Percentiles rank a stretch among this genome's conserved stretches.
Conservation (phyloP, 805 yeast species). For the Barnettozyma sp. region DNA sequence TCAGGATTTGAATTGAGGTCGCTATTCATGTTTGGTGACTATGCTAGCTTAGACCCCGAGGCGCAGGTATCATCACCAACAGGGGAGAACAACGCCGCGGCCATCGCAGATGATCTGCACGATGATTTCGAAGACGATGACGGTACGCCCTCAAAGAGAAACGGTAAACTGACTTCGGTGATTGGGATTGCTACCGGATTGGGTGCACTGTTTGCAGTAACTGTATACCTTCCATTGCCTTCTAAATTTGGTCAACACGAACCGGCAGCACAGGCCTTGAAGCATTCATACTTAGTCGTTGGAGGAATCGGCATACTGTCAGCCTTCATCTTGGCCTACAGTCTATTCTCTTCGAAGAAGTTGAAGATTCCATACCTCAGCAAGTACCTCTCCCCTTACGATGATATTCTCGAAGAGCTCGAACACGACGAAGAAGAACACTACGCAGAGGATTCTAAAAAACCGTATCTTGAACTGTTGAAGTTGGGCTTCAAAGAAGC, state of each 20-base stretch:
- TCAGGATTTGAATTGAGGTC: conserved; percentile 34
- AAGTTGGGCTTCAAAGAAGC: conserved; percentile 43
- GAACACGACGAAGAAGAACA: conserved; percentile 25
- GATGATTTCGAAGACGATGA: conserved; percentile 9
- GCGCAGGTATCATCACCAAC: too few species aligned
- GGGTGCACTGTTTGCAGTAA: conserved; percentile 61
- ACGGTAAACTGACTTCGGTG: conserved; percentile 53
- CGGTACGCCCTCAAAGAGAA: conserved; percentile 24
- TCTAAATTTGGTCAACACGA: conserved; percentile 36
- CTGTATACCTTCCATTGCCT: conserved; percentile 51
- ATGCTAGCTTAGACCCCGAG: too few species aligned
- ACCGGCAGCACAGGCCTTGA: conserved; percentile 39
- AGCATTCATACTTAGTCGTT: conserved; percentile 42
- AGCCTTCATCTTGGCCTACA: conserved; percentile 33
- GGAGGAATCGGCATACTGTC: conserved; percentile 36
- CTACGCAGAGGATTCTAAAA: conserved; percentile 6
- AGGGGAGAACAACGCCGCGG: too few species aligned
- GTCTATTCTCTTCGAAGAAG: conserved; percentile 39
- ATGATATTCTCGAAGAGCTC: conserved; percentile 28
- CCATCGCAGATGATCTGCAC: conserved; percentile 6
- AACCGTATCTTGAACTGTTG: conserved; percentile 35
- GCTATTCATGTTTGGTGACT: conserved; percentile 14
- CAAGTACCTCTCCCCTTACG: conserved; percentile 23
- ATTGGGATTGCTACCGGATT: conserved; percentile 58
- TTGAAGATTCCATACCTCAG: conserved; percentile 23